Evolutionary conservation across 75 land plant genomes (phyloP).

Genomic region (Larix kaempferi): DNA sequence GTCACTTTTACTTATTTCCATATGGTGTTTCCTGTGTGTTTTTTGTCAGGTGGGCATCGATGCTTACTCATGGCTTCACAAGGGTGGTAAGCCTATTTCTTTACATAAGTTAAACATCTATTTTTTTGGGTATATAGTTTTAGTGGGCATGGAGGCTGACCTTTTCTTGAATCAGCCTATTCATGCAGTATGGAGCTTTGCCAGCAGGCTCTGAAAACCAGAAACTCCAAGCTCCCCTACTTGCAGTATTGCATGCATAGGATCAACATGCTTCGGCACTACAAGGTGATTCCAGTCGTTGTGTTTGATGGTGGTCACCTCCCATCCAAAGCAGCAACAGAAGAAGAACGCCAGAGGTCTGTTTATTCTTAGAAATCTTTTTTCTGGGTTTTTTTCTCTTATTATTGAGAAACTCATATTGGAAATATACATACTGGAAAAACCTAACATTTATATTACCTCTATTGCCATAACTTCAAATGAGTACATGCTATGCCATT

Average conservation of each 20-base stretch:
- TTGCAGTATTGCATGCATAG: slow-evolving; percentile 82
- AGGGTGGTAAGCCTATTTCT: slow-evolving; percentile 56
- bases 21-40: not conserved
- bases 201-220: slow-evolving; percentile 13
- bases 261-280: slow-evolving; percentile 65
- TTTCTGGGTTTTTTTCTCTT: not conserved
- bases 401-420: too few relatives aligned
- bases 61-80: slow-evolving; percentile 94
- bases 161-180: slow-evolving; percentile 53
- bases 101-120: too few relatives aligned
- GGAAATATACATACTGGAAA: too few relatives aligned
- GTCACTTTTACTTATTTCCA: not conserved
- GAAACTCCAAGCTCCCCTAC: slow-evolving; percentile 32
- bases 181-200: slow-evolving; percentile 85
- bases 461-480: too few relatives aligned
- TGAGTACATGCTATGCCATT: too few relatives aligned
- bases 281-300: slow-evolving; percentile 70
- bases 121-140: not conserved
- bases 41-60: slow-evolving; percentile 75
- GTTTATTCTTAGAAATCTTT: not conserved
- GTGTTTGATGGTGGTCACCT: slow-evolving; percentile 85
- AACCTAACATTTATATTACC: too few relatives aligned
- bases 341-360: slow-evolving; percentile 61
- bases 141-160: not conserved
- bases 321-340: slow-evolving; percentile 67